Conservation (phyloP, 1,284 basidiomycete species). For the Tremellales sp. region DNA sequence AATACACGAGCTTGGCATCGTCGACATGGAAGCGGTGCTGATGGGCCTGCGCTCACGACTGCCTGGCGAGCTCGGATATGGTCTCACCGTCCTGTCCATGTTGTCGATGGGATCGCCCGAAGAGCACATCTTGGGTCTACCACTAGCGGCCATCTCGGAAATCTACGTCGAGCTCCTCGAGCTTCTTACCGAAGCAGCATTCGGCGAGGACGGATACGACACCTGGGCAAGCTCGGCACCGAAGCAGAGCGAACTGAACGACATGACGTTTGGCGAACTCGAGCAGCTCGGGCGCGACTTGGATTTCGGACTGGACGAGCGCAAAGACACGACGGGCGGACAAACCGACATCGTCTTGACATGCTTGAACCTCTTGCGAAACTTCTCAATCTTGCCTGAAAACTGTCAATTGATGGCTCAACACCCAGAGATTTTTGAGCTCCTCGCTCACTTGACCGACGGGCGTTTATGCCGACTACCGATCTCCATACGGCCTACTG, state of each 20-base stretch:
- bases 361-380: slow-evolving; percentile 77
- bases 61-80: slow-evolving; percentile 79
- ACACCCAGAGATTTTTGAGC: slow-evolving; percentile 61
- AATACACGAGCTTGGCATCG: slow-evolving; percentile 53
- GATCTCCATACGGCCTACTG: too few species aligned
- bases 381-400: slow-evolving; percentile 69
- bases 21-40: slow-evolving; percentile 83
- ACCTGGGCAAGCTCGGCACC: slow-evolving; percentile 31
- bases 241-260: slow-evolving; percentile 34
- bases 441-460: slow-evolving; percentile 63
- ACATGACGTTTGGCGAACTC: slow-evolving; percentile 75
- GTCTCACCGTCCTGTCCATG: slow-evolving; percentile 81
- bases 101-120: slow-evolving; percentile 53
- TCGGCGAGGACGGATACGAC: slow-evolving; percentile 55
- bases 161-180: slow-evolving; percentile 84
- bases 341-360: slow-evolving; percentile 61
- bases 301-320: slow-evolving; percentile 63
- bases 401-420: slow-evolving; percentile 67
- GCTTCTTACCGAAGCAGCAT: slow-evolving; percentile 75
- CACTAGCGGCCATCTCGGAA: slow-evolving; percentile 71
- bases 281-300: slow-evolving; percentile 83
- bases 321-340: slow-evolving; percentile 40
- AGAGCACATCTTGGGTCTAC: slow-evolving; percentile 59
- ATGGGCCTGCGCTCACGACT: slow-evolving; percentile 86
- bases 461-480: slow-evolving; percentile 52